A percentile compares a stretch with the other conserved stretches of the same genome.
Evolutionary conservation across 257 asterid species (phyloP).

Genomic region (Solanum paucissectum): DNA sequence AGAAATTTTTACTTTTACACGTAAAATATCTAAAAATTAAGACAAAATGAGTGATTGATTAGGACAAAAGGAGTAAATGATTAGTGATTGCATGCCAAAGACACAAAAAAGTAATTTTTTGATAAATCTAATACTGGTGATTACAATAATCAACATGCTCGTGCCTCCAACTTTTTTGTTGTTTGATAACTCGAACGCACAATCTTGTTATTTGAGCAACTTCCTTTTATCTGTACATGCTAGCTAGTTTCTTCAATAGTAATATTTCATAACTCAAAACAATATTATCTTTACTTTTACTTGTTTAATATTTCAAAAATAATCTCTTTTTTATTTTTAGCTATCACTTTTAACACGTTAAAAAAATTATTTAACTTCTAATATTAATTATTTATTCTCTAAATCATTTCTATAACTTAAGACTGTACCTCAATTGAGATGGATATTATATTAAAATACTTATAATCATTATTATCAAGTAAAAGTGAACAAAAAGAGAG

Average conservation of each 20-base stretch:
- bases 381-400: not conserved
- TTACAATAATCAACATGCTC: not conserved
- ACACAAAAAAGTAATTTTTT: not conserved
- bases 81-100: not conserved
- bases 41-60: not conserved
- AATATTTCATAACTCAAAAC: not conserved
- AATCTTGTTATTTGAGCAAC: no score
- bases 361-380: no score
- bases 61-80: not conserved
- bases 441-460: no score
- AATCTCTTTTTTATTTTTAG: no score
- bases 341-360: not conserved
- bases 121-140: not conserved
- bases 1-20: not conserved
- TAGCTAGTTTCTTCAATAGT: not conserved
- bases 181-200: no score
- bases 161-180: no score
- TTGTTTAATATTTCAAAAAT: no score
- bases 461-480: not conserved
- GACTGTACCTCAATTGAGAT: not conserved
- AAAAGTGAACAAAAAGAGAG: not conserved
- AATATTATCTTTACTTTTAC: no score
- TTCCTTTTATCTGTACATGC: no score
- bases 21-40: not conserved
- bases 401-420: no score